Evolutionary conservation across 139 green algal species (phyloP).

Genomic region (Auxenochlorella protothecoides): DNA sequence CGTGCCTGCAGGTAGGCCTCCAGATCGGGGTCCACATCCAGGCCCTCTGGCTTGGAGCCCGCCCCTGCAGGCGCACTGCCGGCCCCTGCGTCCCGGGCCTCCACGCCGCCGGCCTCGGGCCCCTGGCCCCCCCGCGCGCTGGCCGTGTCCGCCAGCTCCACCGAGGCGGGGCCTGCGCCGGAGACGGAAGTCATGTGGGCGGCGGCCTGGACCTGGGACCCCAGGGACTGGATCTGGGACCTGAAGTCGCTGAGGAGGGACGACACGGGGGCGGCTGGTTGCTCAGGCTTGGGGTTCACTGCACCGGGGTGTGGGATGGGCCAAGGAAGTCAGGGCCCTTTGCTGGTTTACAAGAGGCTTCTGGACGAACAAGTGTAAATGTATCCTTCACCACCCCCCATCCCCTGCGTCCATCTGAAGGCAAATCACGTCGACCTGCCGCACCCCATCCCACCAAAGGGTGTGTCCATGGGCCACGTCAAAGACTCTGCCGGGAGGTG

Average conservation of each 20-base stretch:
- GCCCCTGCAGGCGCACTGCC: conserved; percentile 1
- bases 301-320: neutral
- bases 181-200: no score
- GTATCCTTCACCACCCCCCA: no score
- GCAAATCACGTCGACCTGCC: neutral
- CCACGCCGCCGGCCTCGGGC: neutral
- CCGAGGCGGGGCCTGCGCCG: no score
- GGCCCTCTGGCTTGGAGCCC: neutral
- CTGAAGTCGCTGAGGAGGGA: no score
- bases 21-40: conserved; percentile 44
- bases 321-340: neutral
- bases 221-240: no score
- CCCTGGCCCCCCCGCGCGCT: neutral
- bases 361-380: no score
- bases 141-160: no score
- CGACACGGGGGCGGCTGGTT: no score
- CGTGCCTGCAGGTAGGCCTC: conserved; percentile 43
- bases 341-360: no score
- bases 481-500: conserved; percentile 26
- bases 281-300: neutral
- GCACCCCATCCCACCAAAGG: no score
- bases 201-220: no score
- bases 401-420: no score
- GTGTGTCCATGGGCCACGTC: conserved; percentile 5
- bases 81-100: conserved; percentile 1